Evolutionary conservation across 495 filamentous ascomycete genomes (phyloP), one percentile per base, ranked within the genome.

Genomic region (Trichoderma virens): DNA sequence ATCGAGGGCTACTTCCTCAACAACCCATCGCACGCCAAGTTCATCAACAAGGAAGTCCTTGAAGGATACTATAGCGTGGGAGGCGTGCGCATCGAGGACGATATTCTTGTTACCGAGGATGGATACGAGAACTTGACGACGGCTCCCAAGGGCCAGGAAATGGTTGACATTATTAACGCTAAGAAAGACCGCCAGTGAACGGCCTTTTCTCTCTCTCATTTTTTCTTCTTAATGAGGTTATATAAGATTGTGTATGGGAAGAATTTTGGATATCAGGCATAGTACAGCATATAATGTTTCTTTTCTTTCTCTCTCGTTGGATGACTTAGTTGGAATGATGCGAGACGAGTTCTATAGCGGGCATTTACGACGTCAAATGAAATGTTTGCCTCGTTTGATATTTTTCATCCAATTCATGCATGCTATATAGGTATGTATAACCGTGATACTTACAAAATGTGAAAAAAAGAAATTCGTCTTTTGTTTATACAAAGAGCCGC

Each of bases 21-120:
- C 25, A 79, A 86, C 67, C 79, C 84, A 0, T 70, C 79, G 59
- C 87, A 91, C 64, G 77, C 79, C 23, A 76, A 80, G 47, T 93
- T 85, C 71, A 92, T 98, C 75, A 83, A 96, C 78, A 82, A 81
- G 64, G 79, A 83, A 3, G 84, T 88, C 39, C 80, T 95, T 3
- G 83, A 84, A 18, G 81, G 82, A 66, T 97, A 90, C 70, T 87
- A 88, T 67, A 79, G 79, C 30, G 86, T 97, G 27, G 93, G 93
- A 20, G 93, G 93, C 16, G 92, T 94, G 32, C 83, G 93, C 39
- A 93, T 98, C 66, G 93, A 98, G 77, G 93, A 97, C 74, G 89
- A 92, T 73, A 88, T 97, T 60, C 79, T 96, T 13, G 86, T 96
- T 16, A 96, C 91, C 3, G 79, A 82, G 30, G 79, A 82, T 38